Base-by-base conservation (phyloP, 2,329 filamentous ascomycete species). In the Aspergillus sp. region DNA sequence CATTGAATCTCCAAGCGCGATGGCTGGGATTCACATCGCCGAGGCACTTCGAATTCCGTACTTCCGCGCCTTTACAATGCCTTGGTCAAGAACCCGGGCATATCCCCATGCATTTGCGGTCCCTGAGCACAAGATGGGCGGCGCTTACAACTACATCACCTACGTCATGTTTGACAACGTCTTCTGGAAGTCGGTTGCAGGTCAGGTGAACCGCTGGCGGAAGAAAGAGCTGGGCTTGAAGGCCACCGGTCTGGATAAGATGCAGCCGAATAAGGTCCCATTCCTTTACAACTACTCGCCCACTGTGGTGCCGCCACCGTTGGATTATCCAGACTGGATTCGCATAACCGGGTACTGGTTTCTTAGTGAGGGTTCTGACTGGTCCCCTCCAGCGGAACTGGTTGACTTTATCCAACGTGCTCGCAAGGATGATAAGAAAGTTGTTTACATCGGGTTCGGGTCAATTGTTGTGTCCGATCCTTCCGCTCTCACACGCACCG, bases 331-430 rank as follows among this genome's bases (percentile, higher is more conserved):
- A 44, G 95, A 98, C 75, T 99, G 95, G 95, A 95, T 99, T 73
- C 87, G 92, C 47, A 91, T 98, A 7, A 98, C 95, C 0, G 95
- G 95, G 0, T 98, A 99, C 78, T 99, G 95, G 95, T 98, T 99
- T 76, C 79, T 99, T 52, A 90, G 96, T 66, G 94, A 97, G 75
- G 82, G 80, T 3, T 76, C 82, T 60, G 79, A 82, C 25, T 98
- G 88, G 83, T 82, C 84, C 49, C 92, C 95, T 1, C 90, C 93
- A 0, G 75, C 83, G 27, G 92, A 94, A 52, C 84, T 99, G 5
- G 79, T 82, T 3, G 85, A 85, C 3, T 99, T 99, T 70, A 98
- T 99, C 71, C 77, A 84, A n/a, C 87, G 89, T 68, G 94, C 95
- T 3, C 86, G 91, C 3, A 80, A 80, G 5, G 94, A 99, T 70